Evolutionary conservation across 352 stramenopile genomes (phyloP), one percentile per base, ranked within the genome.

Genomic region (Globisporangium barbulae): DNA sequence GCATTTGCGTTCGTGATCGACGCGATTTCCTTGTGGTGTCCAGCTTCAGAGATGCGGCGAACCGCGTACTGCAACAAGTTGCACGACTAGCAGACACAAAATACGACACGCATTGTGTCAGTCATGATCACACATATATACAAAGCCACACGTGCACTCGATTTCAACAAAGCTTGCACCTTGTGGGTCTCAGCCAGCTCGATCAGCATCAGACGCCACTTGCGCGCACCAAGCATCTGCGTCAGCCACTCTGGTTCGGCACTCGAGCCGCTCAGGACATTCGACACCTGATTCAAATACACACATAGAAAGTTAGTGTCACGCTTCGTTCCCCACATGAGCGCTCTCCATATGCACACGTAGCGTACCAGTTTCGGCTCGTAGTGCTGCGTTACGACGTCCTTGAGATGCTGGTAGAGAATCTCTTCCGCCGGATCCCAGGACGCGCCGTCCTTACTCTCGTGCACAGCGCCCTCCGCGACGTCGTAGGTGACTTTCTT

Each of bases 11-110:
- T 93, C 15, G 85, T 82, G 37, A 92, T 93, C 0, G 87, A 94
- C 3, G 87, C 87, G 56, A 96, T 93, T 54, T 96, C 87, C 59
- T 96, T 94, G 77, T 96, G 87, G 52, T 96, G 81, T 0, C 87
- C 87, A 35, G 87, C 87, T 55, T 92, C 85, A 0, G 87, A 96
- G 58, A 96, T 96, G 12, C 85, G 78, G 50, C 85, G 81, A 48
- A 96, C 93, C 1, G 87, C 87, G 61, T 96, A 96, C 57, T 96
- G 87, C 6, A 96, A 68, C 31, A 96, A 69, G 47, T 74, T 91
- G 53, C 87, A 96, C 1, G 76, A 89, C 87, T 95, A 44, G 19
- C 56, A 48, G 3, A 55, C 39, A 33, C 25, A 59, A 42, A 35
- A 10, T 54, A 10, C 3, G 19, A 19, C 12, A 8, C 48, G 5